Conservation (phyloP, 2,329 filamentous ascomycete genomes). For the Curvularia lunata region DNA sequence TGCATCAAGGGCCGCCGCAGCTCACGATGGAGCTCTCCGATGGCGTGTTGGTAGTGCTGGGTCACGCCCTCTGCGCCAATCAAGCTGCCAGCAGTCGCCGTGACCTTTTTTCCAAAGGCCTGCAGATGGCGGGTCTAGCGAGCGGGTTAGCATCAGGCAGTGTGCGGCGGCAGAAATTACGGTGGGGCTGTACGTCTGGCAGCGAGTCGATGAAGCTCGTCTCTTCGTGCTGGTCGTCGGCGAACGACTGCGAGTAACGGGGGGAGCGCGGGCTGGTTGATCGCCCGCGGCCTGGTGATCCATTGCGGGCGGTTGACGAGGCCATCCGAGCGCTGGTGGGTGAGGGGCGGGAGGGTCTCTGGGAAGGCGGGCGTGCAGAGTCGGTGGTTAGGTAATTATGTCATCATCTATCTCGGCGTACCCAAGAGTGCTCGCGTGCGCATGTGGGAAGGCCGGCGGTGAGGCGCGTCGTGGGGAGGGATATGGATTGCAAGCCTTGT, state of each 20-base stretch:
- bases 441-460: not conserved
- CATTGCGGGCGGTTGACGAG: conserved; percentile 36
- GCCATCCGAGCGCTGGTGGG: conserved; percentile 34
- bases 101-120: conserved; percentile 92
- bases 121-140: conserved; percentile 82
- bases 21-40: conserved; percentile 88
- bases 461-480: conserved; percentile 3
- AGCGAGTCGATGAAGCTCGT: conserved; percentile 41
- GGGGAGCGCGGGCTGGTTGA: conserved; percentile 24
- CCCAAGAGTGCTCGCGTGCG: conserved; percentile 7
- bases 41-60: conserved; percentile 81
- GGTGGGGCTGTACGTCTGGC: conserved; percentile 35
- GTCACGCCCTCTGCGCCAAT: conserved; percentile 67
- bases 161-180: not conserved
- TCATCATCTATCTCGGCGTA: conserved; percentile 14
- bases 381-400: conserved; percentile 6
- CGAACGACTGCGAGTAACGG: conserved; percentile 29
- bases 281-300: conserved; percentile 39
- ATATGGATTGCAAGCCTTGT: conserved; percentile 5
- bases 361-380: conserved; percentile 1
- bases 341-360: conserved; percentile 7
- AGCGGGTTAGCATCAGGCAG: conserved; percentile 26
- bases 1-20: conserved; percentile 83
- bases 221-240: conserved; percentile 42
- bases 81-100: conserved; percentile 88